A percentile compares a stretch with the other conserved stretches of the same genome.
phyloP scores from a whole-genome alignment of 345 rosid genomes.

The Microcos paniculata region DNA sequence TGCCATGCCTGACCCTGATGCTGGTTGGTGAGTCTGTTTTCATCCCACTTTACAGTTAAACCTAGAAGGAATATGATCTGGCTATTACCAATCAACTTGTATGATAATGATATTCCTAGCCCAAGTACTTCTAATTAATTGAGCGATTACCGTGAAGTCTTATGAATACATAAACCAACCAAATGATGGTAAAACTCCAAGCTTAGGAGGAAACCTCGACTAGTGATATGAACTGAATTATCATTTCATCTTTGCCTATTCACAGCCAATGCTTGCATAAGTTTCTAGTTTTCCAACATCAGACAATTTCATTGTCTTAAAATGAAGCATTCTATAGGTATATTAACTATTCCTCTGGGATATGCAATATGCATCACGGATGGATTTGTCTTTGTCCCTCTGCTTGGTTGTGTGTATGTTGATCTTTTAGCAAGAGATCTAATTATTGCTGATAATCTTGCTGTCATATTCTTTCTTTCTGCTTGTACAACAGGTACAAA shows the following conservation, averaged over 20 bases:
- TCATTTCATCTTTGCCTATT: background rate
- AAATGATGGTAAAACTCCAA: background rate
- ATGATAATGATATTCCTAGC: no score
- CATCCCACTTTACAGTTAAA: background rate
- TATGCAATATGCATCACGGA: background rate
- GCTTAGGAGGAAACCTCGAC: background rate
- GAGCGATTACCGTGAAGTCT: background rate
- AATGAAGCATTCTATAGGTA: background rate
- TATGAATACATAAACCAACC: background rate
- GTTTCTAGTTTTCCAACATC: no score
- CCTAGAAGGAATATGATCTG: background rate
- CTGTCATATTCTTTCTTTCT: background rate
- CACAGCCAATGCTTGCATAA: background rate
- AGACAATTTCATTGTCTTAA: background rate
- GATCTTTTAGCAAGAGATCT: background rate
- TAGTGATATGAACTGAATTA: background rate
- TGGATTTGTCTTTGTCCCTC: background rate
- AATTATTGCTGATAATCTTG: background rate
- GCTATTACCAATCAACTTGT: background rate
- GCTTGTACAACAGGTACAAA: slow-evolving; percentile 39
- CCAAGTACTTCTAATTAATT: background rate
- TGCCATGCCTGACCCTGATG: slow-evolving; percentile 36
- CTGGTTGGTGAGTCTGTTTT: slow-evolving; percentile 51
- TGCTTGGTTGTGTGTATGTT: background rate
- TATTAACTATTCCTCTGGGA: background rate